phyloP scores from a whole-genome alignment of 805 yeast species.

The Komagataella ulmi region DNA sequence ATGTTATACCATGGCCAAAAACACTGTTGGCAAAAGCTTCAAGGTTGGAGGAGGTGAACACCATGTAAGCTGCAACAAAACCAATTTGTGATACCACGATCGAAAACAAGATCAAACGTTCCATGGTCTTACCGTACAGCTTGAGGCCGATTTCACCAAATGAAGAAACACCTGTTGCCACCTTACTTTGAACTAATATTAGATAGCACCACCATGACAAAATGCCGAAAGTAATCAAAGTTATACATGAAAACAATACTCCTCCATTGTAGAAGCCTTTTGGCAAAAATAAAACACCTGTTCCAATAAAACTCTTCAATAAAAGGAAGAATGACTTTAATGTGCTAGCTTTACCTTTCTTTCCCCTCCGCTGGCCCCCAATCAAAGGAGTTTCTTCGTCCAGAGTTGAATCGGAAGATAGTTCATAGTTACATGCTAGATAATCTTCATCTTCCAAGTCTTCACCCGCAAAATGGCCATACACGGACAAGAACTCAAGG shows the following conservation, averaged over 20 bases:
- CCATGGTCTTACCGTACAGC: constrained; percentile 55
- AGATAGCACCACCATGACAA: constrained; percentile 73
- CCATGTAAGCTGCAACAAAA: constrained; percentile 69
- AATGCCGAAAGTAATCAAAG: constrained; percentile 46
- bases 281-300: constrained; percentile 63
- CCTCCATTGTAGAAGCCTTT: constrained; percentile 68
- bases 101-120: constrained; percentile 46
- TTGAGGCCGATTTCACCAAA: constrained; percentile 64
- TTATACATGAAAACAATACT: constrained; percentile 36
- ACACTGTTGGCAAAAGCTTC: constrained; percentile 47
- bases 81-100: constrained; percentile 66
- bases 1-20: constrained; percentile 20
- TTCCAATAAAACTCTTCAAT: constrained; percentile 65
- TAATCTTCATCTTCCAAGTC: constrained; percentile 57
- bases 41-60: constrained; percentile 63
- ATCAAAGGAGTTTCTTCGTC: constrained; percentile 27
- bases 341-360: constrained; percentile 61
- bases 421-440: constrained; percentile 33
- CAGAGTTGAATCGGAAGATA: constrained; percentile 7
- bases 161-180: constrained; percentile 49
- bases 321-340: constrained; percentile 57
- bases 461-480: constrained; percentile 85
- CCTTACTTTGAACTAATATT: constrained; percentile 46
- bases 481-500: constrained; percentile 61
- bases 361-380: background rate